These are phyloP conservation scores for Talaromyces sp. DNA, from an alignment of 2,329 filamentous ascomycete species.

Conservation along the genomic window DNA sequence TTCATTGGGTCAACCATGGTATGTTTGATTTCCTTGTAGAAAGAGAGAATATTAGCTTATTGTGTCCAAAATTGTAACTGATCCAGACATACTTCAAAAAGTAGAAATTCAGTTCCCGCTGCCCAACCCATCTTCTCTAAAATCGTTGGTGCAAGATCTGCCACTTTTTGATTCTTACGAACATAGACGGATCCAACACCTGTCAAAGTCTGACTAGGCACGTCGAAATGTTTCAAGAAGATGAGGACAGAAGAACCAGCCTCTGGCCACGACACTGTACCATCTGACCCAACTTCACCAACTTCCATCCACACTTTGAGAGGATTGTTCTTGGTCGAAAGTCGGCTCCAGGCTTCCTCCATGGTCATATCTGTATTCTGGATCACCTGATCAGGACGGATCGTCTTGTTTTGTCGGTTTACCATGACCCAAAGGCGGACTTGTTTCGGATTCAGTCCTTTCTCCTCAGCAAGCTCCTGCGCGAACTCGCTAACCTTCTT, in stretches of 20 bases:
- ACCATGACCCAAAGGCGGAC: constrained; percentile 96
- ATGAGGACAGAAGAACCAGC: constrained; percentile 65
- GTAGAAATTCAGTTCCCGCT: constrained; percentile 64
- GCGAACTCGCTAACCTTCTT: constrained; percentile 75
- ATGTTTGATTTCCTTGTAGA: constrained; percentile 79
- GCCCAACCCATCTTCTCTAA: constrained; percentile 82
- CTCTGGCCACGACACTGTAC: constrained; percentile 66
- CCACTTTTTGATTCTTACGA: constrained; percentile 79
- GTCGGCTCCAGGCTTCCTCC: constrained; percentile 69
- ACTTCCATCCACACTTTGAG: constrained; percentile 87
- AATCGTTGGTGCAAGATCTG: constrained; percentile 76
- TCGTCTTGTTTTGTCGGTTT: constrained; percentile 95
- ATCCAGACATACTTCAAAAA: constrained; percentile 66
- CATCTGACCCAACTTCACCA: constrained; percentile 66
- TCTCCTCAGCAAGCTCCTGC: constrained; percentile 65
- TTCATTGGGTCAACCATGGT: constrained; percentile 96
- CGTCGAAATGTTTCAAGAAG: constrained; percentile 90
- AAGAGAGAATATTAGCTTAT: background rate
- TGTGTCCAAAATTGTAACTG: background rate
- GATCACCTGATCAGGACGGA: constrained; percentile 83
- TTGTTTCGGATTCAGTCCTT: constrained; percentile 63
- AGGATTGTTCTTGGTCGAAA: constrained; percentile 62
- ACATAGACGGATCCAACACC: constrained; percentile 86
- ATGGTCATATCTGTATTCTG: constrained; percentile 72
- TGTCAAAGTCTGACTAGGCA: constrained; percentile 67